Percentiles rank a stretch among this genome's conserved stretches.
Conservation (phyloP, 2,329 filamentous ascomycete species). For the Aureobasidium lini region DNA sequence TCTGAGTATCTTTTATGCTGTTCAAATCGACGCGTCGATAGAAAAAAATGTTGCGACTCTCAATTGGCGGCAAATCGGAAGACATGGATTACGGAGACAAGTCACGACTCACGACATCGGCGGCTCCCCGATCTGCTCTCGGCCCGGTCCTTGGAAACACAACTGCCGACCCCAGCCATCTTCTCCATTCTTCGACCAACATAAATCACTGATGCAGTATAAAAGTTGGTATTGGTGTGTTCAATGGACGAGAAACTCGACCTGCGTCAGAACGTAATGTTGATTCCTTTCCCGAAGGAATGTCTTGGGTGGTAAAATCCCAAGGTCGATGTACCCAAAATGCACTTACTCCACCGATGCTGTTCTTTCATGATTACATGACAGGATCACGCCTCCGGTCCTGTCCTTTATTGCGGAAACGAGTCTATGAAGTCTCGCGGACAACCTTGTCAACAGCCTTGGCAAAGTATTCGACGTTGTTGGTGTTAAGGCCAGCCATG, state of each 20-base stretch:
- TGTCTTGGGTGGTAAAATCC: neutral
- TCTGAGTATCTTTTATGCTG: neutral
- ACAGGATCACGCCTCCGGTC: neutral
- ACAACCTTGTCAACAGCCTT: conserved; percentile 83
- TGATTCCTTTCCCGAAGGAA: conserved; percentile 1
- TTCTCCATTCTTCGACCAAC: neutral
- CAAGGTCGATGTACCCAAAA: neutral
- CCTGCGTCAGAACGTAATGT: neutral
- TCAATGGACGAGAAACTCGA: neutral
- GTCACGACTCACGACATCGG: conserved; percentile 1
- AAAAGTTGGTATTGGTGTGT: too few species aligned
- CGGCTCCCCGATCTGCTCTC: neutral
- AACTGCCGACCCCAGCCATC: conserved; percentile 2
- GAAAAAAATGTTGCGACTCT: neutral
- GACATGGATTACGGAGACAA: neutral
- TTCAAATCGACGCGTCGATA: neutral
- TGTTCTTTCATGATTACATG: neutral
- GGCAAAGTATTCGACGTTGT: conserved; percentile 90
- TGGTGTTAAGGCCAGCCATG: conserved; percentile 93
- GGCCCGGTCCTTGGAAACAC: neutral
- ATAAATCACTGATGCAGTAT: neutral
- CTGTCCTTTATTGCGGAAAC: neutral
- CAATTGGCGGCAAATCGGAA: conserved; percentile 8
- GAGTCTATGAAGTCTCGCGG: conserved; percentile 36
- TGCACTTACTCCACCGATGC: conserved; percentile 11